Percentiles rank a stretch among this genome's conserved stretches.
phyloP scores from a whole-genome alignment of 1,284 basidiomycete species.

The Moesziomyces parantarcticus region DNA sequence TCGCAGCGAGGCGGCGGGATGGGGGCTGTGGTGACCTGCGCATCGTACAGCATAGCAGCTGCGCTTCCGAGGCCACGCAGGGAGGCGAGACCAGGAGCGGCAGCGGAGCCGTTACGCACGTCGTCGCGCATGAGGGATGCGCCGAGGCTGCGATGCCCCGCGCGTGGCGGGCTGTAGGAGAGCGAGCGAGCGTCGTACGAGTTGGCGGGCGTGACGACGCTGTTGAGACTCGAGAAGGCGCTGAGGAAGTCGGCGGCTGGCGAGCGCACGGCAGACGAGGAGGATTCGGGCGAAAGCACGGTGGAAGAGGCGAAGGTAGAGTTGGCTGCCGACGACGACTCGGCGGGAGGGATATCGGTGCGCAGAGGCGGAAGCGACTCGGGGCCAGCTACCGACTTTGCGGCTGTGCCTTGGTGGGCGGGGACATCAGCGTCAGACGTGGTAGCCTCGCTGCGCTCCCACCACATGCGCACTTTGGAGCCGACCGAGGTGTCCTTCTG shows the following conservation, averaged over 20 bases:
- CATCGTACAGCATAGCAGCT: conserved; percentile 38
- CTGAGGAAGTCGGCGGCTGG: conserved; percentile 83
- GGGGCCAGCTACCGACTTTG: conserved; percentile 4
- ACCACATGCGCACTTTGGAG: conserved; percentile 52
- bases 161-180: conserved; percentile 42
- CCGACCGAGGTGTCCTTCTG: conserved; percentile 41
- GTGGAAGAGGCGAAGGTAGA: conserved; percentile 8
- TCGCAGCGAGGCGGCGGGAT: conserved; percentile 35
- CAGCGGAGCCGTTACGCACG: conserved; percentile 20
- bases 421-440: conserved; percentile 14
- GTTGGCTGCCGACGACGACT: conserved; percentile 6
- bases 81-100: conserved; percentile 23
- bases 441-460: conserved; percentile 36
- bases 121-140: conserved; percentile 29
- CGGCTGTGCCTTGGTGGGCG: conserved; percentile 10
- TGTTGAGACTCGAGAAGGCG: conserved; percentile 71
- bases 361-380: conserved; percentile 10
- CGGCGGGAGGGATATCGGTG: conserved; percentile 9
- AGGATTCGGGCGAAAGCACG: conserved; percentile 12
- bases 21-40: conserved; percentile 18
- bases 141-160: conserved; percentile 32
- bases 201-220: conserved; percentile 28
- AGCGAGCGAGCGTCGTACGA: conserved; percentile 40
- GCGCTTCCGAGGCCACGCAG: conserved; percentile 44
- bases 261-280: conserved; percentile 28